A percentile compares a stretch with the other conserved stretches of the same genome.
These are phyloP conservation scores for Phyllosticta ampelicida DNA, from an alignment of 2,329 filamentous ascomycete genomes.

Conservation along the genomic window DNA sequence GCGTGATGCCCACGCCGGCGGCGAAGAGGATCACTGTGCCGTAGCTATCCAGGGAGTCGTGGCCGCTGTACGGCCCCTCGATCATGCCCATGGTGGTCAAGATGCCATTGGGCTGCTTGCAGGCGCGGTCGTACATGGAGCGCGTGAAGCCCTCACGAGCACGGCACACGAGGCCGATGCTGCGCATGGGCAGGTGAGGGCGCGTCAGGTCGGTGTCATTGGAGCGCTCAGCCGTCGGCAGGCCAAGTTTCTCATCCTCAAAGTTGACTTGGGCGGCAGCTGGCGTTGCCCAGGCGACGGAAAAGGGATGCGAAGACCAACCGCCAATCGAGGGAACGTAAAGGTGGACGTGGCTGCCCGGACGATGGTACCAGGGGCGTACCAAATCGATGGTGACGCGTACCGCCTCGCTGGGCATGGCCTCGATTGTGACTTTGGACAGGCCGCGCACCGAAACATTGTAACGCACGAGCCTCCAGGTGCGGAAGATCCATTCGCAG, in stretches of 20 bases:
- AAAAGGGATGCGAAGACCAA: slow-evolving; percentile 40
- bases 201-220: slow-evolving; percentile 17
- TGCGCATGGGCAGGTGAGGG: slow-evolving; percentile 24
- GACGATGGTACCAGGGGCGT: slow-evolving; percentile 41
- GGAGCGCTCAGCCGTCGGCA: slow-evolving; percentile 18
- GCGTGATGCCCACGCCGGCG: slow-evolving; percentile 70
- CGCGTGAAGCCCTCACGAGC: slow-evolving; percentile 65
- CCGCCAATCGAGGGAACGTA: slow-evolving; percentile 42
- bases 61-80: slow-evolving; percentile 66
- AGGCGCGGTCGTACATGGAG: slow-evolving; percentile 56
- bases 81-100: slow-evolving; percentile 56
- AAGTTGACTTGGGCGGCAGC: slow-evolving; percentile 12
- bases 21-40: slow-evolving; percentile 71
- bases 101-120: slow-evolving; percentile 48
- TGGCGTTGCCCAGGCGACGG: slow-evolving; percentile 25
- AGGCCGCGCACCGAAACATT: slow-evolving; percentile 41
- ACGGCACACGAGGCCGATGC: slow-evolving; percentile 61
- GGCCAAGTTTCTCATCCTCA: slow-evolving; percentile 21
- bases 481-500: slow-evolving; percentile 46
- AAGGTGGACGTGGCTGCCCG: slow-evolving; percentile 50
- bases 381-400: slow-evolving; percentile 50
- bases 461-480: slow-evolving; percentile 41
- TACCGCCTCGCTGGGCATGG: slow-evolving; percentile 49
- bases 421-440: slow-evolving; percentile 46
- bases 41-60: slow-evolving; percentile 62